phyloP scores from a whole-genome alignment of 495 filamentous ascomycete species.

The Paragyromitra xinjiangensis region DNA sequence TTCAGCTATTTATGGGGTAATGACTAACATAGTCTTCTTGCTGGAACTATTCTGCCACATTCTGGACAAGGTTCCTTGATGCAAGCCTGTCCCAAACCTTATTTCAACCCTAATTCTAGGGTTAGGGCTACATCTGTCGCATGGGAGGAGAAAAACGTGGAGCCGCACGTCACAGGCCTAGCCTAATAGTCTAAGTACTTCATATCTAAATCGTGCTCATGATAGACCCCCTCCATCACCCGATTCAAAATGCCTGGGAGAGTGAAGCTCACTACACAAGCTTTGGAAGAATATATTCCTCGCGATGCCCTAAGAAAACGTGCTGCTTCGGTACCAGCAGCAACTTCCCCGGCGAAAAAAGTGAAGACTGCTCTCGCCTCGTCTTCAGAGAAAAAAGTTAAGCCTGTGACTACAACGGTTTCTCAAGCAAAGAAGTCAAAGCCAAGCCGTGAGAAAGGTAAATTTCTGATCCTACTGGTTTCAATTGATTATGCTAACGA shows the following conservation, averaged over 20 bases:
- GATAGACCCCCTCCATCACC: slow-evolving; percentile 4
- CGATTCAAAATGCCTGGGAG: slow-evolving; percentile 46
- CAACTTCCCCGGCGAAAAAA: slow-evolving; percentile 17
- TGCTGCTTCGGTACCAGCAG: slow-evolving; percentile 2
- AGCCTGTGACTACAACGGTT: neutral
- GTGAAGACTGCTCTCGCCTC: neutral
- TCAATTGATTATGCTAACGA: neutral
- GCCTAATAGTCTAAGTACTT: slow-evolving; percentile 1
- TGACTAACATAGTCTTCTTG: too few species aligned
- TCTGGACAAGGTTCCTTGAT: too few species aligned
- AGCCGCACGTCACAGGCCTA: slow-evolving; percentile 20
- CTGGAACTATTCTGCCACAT: too few species aligned
- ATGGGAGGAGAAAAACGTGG: slow-evolving; percentile 22
- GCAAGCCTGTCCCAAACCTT: too few species aligned
- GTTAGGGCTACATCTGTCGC: slow-evolving; percentile 25
- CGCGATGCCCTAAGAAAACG: slow-evolving; percentile 27
- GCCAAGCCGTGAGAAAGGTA: slow-evolving; percentile 44
- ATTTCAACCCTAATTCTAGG: slow-evolving; percentile 11
- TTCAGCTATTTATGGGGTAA: too few species aligned
- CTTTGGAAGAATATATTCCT: slow-evolving; percentile 29
- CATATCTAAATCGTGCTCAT: slow-evolving; percentile 27
- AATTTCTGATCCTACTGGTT: neutral
- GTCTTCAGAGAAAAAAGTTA: slow-evolving; percentile 28
- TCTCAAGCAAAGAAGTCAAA: slow-evolving; percentile 34
- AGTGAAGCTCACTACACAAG: slow-evolving; percentile 45